Conservation (phyloP, 768 basidiomycete species). For the Xanthoconium stramineum region DNA sequence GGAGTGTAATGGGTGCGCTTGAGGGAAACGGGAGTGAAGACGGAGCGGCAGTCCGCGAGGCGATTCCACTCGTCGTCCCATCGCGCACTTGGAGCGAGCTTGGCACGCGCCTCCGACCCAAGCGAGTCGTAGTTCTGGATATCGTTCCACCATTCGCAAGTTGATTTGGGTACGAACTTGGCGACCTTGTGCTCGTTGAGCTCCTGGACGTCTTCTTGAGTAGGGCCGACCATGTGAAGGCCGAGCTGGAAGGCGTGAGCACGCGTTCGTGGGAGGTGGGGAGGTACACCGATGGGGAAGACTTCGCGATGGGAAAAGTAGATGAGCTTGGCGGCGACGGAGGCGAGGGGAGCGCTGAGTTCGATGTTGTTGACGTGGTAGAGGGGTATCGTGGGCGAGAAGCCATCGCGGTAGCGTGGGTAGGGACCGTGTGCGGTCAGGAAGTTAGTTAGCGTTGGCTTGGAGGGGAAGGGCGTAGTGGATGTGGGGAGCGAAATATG, state of each 20-base stretch:
- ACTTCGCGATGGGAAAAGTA: constrained; percentile 60
- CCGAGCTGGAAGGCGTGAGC: constrained; percentile 27
- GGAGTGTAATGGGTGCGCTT: constrained; percentile 41
- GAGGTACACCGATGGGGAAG: constrained; percentile 41
- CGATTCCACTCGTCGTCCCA: constrained; percentile 64
- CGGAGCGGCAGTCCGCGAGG: constrained; percentile 43
- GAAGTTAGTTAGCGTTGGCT: constrained; percentile 7
- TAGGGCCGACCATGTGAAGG: constrained; percentile 37
- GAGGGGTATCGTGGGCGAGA: constrained; percentile 30
- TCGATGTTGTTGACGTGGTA: constrained; percentile 31
- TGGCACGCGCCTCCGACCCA: constrained; percentile 21
- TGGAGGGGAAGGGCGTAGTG: constrained; percentile 55
- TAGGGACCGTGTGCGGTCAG: constrained; percentile 43
- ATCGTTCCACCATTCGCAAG: constrained; percentile 24
- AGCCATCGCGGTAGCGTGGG: constrained; percentile 40
- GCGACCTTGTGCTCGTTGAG: constrained; percentile 45
- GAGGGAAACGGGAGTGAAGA: constrained; percentile 28
- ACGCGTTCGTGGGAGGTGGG: constrained; percentile 32
- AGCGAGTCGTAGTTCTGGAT: constrained; percentile 19
- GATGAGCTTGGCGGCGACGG: constrained; percentile 58
- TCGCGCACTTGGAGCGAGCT: constrained; percentile 36
- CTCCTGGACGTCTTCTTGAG: constrained; percentile 58
- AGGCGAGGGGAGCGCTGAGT: constrained; percentile 42
- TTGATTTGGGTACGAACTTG: constrained; percentile 20
- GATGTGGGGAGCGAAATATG: constrained; percentile 57